phyloP scores from a whole-genome alignment of 2,329 filamentous ascomycete species.

The Colletotrichum sojae region DNA sequence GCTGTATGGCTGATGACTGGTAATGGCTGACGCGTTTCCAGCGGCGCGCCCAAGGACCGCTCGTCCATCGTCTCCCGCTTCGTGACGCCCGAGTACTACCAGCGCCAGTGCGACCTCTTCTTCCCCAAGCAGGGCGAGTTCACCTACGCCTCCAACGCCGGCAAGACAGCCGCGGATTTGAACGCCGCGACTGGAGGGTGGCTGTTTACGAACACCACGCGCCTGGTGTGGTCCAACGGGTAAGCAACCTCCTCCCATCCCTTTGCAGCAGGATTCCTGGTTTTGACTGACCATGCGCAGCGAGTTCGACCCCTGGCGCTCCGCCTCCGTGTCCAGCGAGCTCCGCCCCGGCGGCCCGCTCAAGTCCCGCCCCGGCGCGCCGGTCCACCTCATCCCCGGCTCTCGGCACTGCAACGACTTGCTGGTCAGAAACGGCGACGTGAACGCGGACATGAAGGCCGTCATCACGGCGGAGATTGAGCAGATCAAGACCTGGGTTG shows the following conservation, averaged over 20 bases:
- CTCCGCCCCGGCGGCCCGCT: conserved; percentile 70
- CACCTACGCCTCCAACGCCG: conserved; percentile 62
- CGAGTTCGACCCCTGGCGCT: conserved; percentile 72
- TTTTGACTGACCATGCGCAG: not conserved
- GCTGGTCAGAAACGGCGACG: conserved; percentile 58
- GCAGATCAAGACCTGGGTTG: conserved; percentile 68
- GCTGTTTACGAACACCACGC: conserved; percentile 63
- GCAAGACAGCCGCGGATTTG: conserved; percentile 62
- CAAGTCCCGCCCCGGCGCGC: conserved; percentile 58
- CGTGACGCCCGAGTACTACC: conserved; percentile 65
- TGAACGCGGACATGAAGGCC: conserved; percentile 59
- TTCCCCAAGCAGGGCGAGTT: conserved; percentile 67
- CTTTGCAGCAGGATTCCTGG: no score
- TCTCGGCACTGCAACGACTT: conserved; percentile 71
- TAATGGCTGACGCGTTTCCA: conserved; percentile 42
- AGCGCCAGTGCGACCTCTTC: conserved; percentile 67
- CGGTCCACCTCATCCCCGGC: conserved; percentile 67
- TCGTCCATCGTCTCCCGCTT: conserved; percentile 67
- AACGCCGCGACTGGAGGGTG: conserved; percentile 70
- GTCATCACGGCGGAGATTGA: conserved; percentile 62
- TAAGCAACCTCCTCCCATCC: not conserved
- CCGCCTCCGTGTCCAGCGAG: conserved; percentile 65
- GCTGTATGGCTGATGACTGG: no score
- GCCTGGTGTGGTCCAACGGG: conserved; percentile 71
- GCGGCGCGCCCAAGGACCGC: conserved; percentile 60